Evolutionary conservation across 192 early-diverging fungal species (phyloP), one percentile per base, ranked within the genome.

Genomic region (Spinellus fusiger): DNA sequence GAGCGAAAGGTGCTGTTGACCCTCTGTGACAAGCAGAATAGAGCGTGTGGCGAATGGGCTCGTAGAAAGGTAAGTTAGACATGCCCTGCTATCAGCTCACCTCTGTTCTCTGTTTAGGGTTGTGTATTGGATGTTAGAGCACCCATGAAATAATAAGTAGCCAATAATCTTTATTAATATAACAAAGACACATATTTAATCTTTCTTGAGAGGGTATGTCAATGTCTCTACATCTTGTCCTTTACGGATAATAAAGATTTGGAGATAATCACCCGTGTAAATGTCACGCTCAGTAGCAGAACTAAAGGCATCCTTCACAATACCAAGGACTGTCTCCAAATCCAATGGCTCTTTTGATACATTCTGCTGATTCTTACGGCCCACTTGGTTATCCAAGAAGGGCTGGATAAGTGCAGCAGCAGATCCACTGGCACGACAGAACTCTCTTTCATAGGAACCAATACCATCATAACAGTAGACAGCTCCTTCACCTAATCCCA

Each of bases 231-330:
- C 85, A 31, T 91, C 91, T 20, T 48, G 49, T 12, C 81, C 82
- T 65, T 73, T 82, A 44, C 81, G 89, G 55, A 99, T 86, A 31
- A 92, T 79, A 76, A 89, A 95, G 63, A 98, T 87, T 61, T 99
- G 91, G 10, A 98, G 77, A 70, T 79, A 86, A 75, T 99, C 97
- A 62, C 97, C 97, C 20, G 97, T 99, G 74, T 98, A 88, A 52
- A 98, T 99, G 72, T 99, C 95, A 56, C 97, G 91, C 81, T 99
- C 97, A 2, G 97, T 89, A 16, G 95, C 95, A 27, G 89, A 86
- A 4, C 90, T 94, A 70, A 99, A 99, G 8, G 94, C 90, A 68
- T 99, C 97, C 69, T 95, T 96, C 33, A 88, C 84, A 51, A 99
- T 83, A 35, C 84, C 74, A 25, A 89, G 50, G 5, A 87, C 94